phyloP scores from a whole-genome alignment of 768 basidiomycete genomes.

The Russula vinacea region DNA sequence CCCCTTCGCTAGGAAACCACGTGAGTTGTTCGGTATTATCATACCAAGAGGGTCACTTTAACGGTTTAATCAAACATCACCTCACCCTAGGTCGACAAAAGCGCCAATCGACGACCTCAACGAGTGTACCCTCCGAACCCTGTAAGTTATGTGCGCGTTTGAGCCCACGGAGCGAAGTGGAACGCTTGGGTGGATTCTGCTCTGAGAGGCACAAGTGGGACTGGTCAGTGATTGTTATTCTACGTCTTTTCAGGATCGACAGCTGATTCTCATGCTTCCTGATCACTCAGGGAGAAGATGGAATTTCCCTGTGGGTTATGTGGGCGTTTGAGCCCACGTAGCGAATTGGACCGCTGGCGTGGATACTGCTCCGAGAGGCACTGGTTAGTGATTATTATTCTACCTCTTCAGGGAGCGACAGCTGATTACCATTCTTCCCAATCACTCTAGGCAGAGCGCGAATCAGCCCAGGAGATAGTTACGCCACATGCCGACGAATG shows the following conservation, averaged over 20 bases:
- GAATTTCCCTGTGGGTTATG: background rate
- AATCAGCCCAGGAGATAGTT: background rate
- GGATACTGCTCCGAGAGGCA: constrained; percentile 12
- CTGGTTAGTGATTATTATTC: background rate
- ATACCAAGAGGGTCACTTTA: background rate
- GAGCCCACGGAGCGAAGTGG: background rate
- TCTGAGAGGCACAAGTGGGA: background rate
- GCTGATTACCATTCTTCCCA: background rate
- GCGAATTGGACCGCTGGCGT: background rate
- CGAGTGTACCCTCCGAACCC: background rate
- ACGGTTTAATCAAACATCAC: background rate
- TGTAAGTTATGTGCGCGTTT: background rate
- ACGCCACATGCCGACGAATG: background rate
- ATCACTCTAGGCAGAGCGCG: background rate
- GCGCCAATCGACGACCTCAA: no score
- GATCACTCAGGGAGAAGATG: no score
- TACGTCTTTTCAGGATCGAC: background rate
- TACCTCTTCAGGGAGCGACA: background rate
- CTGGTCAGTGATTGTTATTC: background rate
- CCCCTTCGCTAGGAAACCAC: background rate
- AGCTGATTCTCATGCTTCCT: background rate
- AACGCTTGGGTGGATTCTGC: constrained; percentile 10
- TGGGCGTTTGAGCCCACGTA: background rate
- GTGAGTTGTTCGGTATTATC: background rate
- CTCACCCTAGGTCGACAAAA: background rate